These are phyloP conservation scores for Trametes maxima DNA, from an alignment of 768 basidiomycete species.

Conservation along the genomic window DNA sequence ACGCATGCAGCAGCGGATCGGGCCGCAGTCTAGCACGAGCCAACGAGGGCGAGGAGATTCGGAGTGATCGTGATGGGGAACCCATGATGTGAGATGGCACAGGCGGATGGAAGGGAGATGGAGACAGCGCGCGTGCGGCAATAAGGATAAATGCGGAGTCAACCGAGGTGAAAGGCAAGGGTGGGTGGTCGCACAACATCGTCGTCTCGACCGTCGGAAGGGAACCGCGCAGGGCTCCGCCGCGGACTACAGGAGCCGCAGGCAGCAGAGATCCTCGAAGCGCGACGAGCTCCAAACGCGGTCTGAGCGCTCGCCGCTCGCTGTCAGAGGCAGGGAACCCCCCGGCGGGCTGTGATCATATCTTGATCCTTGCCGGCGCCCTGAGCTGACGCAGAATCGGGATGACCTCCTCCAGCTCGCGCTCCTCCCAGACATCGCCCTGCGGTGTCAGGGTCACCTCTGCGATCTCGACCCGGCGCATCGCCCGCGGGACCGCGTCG, in stretches of 20 bases:
- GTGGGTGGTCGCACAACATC: background rate
- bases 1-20: too few species aligned
- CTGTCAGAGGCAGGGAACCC: background rate
- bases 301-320: background rate
- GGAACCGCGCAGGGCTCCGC: background rate
- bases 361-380: constrained; percentile 15
- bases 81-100: too few species aligned
- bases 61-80: too few species aligned
- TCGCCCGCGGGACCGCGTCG: constrained; percentile 1
- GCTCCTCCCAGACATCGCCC: constrained; percentile 20
- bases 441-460: constrained; percentile 17
- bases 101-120: background rate
- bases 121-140: background rate
- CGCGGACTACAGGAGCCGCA: background rate
- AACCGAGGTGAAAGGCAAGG: background rate
- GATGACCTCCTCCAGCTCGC: constrained; percentile 23
- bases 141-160: constrained; percentile 1
- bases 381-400: constrained; percentile 23
- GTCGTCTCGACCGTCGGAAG: background rate
- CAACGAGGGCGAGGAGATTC: too few species aligned
- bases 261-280: background rate
- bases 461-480: constrained; percentile 22
- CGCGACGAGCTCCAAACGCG: background rate
- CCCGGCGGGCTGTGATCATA: constrained; percentile 1
- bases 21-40: too few species aligned